A percentile compares a stretch with the other conserved stretches of the same genome.
phyloP scores from a whole-genome alignment of 1,284 basidiomycete genomes.

The Mycosarcoma mackinlayi region DNA sequence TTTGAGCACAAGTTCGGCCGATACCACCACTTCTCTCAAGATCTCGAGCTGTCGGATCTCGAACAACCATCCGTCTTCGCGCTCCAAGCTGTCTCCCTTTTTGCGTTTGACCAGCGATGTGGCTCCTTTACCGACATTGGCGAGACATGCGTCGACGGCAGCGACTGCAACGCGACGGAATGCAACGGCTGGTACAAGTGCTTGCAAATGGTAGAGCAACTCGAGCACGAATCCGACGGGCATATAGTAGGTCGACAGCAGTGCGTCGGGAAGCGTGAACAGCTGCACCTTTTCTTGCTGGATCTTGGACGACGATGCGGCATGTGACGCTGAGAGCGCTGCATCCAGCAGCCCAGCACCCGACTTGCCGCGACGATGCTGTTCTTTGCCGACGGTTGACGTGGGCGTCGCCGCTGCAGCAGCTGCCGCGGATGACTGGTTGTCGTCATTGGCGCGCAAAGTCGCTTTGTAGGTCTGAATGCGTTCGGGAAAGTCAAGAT shows the following conservation, averaged over 20 bases:
- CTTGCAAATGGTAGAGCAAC: constrained; percentile 42
- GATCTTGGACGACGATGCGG: constrained; percentile 22
- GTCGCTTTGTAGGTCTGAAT: constrained; percentile 18
- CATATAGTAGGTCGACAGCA: constrained; percentile 34
- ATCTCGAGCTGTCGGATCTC: constrained; percentile 41
- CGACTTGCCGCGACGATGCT: constrained; percentile 41
- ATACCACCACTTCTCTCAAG: constrained; percentile 41
- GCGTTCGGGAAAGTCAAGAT: constrained; percentile 43
- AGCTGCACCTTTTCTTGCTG: constrained; percentile 40
- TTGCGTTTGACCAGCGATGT: constrained; percentile 21
- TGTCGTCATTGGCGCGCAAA: background rate
- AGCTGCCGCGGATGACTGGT: background rate
- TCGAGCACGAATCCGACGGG: constrained; percentile 33
- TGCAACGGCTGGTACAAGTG: constrained; percentile 12
- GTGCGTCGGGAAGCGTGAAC: constrained; percentile 18
- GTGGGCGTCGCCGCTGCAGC: background rate
- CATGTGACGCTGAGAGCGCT: constrained; percentile 30
- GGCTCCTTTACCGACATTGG: constrained; percentile 19
- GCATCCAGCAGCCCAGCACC: constrained; percentile 49
- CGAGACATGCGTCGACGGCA: constrained; percentile 27
- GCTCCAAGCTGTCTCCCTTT: constrained; percentile 12
- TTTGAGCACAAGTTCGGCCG: constrained; percentile 32
- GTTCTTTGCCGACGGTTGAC: background rate
- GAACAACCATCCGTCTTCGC: constrained; percentile 40
- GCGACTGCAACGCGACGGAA: constrained; percentile 27